Evolutionary conservation across 1,284 basidiomycete species (phyloP), one percentile per base, ranked within the genome.

Genomic region (Boletus hoseneyae): DNA sequence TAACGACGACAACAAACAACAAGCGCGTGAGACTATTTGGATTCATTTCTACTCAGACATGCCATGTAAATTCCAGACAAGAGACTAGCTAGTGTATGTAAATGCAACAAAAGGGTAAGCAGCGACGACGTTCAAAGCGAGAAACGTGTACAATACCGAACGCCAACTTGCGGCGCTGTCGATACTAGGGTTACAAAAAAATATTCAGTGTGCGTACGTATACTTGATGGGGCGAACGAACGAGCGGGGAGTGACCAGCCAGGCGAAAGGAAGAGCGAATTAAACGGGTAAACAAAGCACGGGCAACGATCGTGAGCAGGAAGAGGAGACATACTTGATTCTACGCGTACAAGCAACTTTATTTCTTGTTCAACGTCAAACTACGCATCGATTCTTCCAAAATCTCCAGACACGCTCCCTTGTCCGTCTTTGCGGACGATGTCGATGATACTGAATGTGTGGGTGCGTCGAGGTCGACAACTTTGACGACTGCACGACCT

Each of bases 401-500:
- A 21, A 78, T 58, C 38, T 74, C 73, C 15, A 66, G 10, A 15
- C 58, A 74, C 54, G 65, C 70, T 18, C 54, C 55, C 47, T 60
- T 58, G 42, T 60, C 56, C 44, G 49, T 41, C 51, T 54, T 67
- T 45, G 53, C 42, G 42, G 50, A 43, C 36, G 51, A 44, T 44
- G 44, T 48, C 52, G 45, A 34, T 10, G 29, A n/a, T 35, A 41
- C 36, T 15, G 44, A 23, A 47, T 34, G 45, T 13, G 42, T 16
- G 13, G 50, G 36, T 9, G 39, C 43, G 2, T 85, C 86, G 52
- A 90, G 72, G 65, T 90, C 87, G 55, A 90, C 87, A 52, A 90
- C 77, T 44, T 74, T 71, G 50, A 90, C 72, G 34, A 89, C 83
- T 1, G 87, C 88, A 54, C 78, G 83, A 45, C 88, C 88, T 55